Evolutionary conservation across 2,329 filamentous ascomycete species (phyloP).

Genomic region (Periconia macrospinosa): DNA sequence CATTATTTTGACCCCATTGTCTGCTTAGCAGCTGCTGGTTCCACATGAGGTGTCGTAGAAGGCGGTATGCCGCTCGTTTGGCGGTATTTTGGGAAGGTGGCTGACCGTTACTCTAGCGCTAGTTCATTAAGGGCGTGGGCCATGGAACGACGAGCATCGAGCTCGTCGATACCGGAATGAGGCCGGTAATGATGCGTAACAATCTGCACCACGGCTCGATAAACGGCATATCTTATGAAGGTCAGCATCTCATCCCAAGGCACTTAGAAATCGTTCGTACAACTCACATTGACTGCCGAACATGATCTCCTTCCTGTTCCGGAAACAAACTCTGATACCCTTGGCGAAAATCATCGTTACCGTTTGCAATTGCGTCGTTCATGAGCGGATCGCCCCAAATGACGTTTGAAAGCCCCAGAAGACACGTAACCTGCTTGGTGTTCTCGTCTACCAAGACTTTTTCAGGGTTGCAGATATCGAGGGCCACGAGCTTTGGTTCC

Average conservation of each 20-base stretch:
- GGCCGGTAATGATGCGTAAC: slow-evolving; percentile 50
- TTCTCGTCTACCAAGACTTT: slow-evolving; percentile 56
- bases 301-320: slow-evolving; percentile 30
- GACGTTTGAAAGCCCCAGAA: slow-evolving; percentile 57
- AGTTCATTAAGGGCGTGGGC: slow-evolving; percentile 43
- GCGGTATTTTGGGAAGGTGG: not conserved
- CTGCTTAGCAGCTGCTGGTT: too few species aligned
- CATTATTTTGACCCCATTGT: too few species aligned
- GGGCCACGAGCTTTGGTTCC: slow-evolving; percentile 54
- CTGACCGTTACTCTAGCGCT: slow-evolving; percentile 25
- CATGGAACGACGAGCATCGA: slow-evolving; percentile 47
- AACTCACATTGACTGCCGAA: slow-evolving; percentile 47
- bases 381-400: slow-evolving; percentile 61
- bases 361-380: slow-evolving; percentile 48
- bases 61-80: too few species aligned
- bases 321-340: slow-evolving; percentile 46
- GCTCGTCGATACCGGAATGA: slow-evolving; percentile 43
- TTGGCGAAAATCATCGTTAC: slow-evolving; percentile 46
- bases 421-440: slow-evolving; percentile 52
- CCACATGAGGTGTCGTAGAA: too few species aligned
- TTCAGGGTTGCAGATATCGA: slow-evolving; percentile 51
- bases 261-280: not conserved
- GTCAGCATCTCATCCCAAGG: slow-evolving; percentile 6
- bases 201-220: slow-evolving; percentile 47
- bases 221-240: slow-evolving; percentile 46